phyloP scores from a whole-genome alignment of 2,329 filamentous ascomycete species.

The Pestalotiopsis sp. region DNA sequence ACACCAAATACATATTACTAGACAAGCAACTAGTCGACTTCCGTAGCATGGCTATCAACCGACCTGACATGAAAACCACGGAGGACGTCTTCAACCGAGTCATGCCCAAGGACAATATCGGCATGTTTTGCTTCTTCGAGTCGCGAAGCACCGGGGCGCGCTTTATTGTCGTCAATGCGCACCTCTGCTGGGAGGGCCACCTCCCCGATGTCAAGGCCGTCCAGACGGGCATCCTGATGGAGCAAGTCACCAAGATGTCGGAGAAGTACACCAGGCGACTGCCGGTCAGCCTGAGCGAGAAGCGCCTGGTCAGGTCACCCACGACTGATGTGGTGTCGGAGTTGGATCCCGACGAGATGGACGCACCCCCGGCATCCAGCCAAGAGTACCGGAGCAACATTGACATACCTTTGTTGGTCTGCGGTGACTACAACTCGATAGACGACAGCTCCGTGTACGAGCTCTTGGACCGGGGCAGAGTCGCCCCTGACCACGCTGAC shows the following conservation, averaged over 20 bases:
- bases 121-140: conserved; percentile 88
- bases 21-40: conserved; percentile 97
- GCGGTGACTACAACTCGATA: conserved; percentile 95
- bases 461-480: conserved; percentile 77
- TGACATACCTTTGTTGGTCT: conserved; percentile 88
- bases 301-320: conserved; percentile 59
- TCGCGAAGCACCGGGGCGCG: conserved; percentile 88
- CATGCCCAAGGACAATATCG: conserved; percentile 98
- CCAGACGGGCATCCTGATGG: conserved; percentile 94
- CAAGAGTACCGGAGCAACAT: conserved; percentile 84
- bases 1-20: conserved; percentile 88
- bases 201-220: conserved; percentile 95
- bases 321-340: conserved; percentile 48
- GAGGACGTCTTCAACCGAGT: conserved; percentile 98
- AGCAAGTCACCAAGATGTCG: conserved; percentile 82
- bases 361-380: conserved; percentile 72
- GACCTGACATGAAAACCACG: conserved; percentile 95
- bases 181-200: conserved; percentile 92
- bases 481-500: conserved; percentile 79
- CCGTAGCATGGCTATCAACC: conserved; percentile 86
- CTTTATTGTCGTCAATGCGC: conserved; percentile 89
- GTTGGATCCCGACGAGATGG: conserved; percentile 53
- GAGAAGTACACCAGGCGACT: conserved; percentile 83
- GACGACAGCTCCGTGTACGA: conserved; percentile 89
- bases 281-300: conserved; percentile 71